phyloP scores from a whole-genome alignment of 1,284 basidiomycete species.

The Ceratobasidium sp. region DNA sequence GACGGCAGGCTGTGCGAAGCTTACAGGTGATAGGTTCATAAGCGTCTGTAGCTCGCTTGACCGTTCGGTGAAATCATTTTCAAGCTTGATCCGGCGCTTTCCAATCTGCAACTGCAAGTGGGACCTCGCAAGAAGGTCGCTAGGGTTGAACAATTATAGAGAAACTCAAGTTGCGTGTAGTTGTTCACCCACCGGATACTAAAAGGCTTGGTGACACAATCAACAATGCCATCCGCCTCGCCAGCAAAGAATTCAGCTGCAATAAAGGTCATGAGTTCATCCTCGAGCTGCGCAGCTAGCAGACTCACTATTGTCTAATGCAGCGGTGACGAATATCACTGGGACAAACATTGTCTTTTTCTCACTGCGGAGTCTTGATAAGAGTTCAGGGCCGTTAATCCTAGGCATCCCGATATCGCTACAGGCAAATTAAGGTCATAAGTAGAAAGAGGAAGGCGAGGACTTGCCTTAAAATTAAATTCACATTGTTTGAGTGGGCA shows the following conservation, averaged over 20 bases:
- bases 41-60: conserved; percentile 54
- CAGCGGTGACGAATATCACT: conserved; percentile 55
- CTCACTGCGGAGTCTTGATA: conserved; percentile 24
- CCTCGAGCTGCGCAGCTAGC: too few species aligned
- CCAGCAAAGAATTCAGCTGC: conserved; percentile 19
- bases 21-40: conserved; percentile 46
- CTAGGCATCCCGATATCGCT: conserved; percentile 41
- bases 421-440: not conserved
- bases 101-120: conserved; percentile 55
- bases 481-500: conserved; percentile 4
- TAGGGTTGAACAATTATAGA: not conserved
- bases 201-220: conserved; percentile 55
- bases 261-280: not conserved
- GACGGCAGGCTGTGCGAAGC: not conserved
- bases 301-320: not conserved
- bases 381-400: conserved; percentile 26
- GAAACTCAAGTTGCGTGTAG: too few species aligned
- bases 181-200: conserved; percentile 6
- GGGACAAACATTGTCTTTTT: conserved; percentile 51
- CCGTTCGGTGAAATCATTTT: conserved; percentile 56
- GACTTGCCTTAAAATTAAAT: conserved; percentile 22
- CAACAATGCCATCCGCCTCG: conserved; percentile 56
- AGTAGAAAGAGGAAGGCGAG: not conserved
- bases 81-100: conserved; percentile 53
- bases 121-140: conserved; percentile 60